These are phyloP conservation scores for Metrosideros polymorpha DNA, from an alignment of 441 rosid species.

Conservation along the genomic window DNA sequence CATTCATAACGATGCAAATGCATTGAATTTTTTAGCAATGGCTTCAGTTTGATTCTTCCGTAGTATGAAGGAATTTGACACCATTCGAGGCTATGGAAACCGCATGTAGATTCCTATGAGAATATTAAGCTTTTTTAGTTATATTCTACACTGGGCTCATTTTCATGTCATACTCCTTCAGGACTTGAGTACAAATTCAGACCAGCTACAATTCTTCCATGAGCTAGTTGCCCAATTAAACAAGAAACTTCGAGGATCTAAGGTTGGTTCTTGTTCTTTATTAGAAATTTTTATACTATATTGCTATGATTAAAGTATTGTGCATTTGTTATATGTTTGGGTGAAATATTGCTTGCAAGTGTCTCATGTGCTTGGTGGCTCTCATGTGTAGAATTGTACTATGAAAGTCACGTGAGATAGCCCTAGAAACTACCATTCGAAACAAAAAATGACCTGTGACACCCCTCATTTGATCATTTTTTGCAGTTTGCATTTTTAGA, in stretches of 20 bases:
- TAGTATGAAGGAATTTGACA: neutral
- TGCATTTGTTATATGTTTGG: neutral
- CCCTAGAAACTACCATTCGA: neutral
- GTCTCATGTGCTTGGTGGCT: neutral
- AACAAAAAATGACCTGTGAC: neutral
- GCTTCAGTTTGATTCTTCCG: neutral
- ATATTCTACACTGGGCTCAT: neutral
- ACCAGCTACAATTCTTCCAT: conserved; percentile 46
- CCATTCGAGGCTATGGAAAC: neutral
- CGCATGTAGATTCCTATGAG: neutral
- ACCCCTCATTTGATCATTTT: neutral
- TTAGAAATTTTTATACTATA: neutral
- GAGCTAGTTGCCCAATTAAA: conserved; percentile 52
- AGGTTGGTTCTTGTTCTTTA: conserved; percentile 24
- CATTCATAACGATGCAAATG: neutral
- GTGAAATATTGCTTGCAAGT: neutral
- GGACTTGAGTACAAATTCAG: conserved; percentile 28
- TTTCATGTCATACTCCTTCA: conserved; percentile 4
- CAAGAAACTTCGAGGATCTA: conserved; percentile 46
- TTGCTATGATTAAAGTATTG: neutral
- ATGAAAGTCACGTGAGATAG: neutral
- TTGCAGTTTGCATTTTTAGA: neutral
- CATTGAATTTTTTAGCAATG: neutral
- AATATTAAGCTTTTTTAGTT: neutral
- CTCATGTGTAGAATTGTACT: neutral